Evolutionary conservation across 2,329 filamentous ascomycete species (phyloP).

Genomic region (Pezicula neosporulosa): DNA sequence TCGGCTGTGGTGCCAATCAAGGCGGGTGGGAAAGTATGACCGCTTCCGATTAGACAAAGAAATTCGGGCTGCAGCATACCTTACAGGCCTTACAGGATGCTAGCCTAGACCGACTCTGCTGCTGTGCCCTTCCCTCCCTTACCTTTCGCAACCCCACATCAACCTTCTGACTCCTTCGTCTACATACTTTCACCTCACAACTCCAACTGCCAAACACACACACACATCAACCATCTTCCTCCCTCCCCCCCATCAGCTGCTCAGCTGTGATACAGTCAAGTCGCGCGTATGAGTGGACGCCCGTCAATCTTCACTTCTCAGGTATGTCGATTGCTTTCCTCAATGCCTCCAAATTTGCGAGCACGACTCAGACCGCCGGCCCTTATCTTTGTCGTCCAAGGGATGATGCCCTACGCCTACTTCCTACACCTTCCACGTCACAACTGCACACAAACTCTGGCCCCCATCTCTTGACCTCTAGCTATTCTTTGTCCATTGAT

Average conservation of each 20-base stretch:
- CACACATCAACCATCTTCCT: no score
- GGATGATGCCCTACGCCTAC: neutral
- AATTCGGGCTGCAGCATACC: no score
- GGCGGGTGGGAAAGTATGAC: no score
- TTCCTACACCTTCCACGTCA: neutral
- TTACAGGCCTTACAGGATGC: no score
- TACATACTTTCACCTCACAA: neutral
- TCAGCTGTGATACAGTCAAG: constrained; percentile 11
- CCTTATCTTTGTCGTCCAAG: constrained; percentile 13
- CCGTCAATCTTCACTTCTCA: constrained; percentile 83
- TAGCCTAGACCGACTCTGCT: no score
- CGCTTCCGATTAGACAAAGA: no score
- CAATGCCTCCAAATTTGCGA: neutral
- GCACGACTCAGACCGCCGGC: constrained; percentile 8
- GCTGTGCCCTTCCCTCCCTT: no score
- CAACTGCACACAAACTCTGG: neutral
- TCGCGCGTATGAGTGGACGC: constrained; percentile 82
- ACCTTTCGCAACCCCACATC: neutral
- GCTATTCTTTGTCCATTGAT: constrained; percentile 5
- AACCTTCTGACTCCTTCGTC: neutral
- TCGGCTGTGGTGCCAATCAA: no score
- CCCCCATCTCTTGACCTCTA: no score
- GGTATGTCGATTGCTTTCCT: constrained; percentile 44
- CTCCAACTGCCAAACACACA: neutral
- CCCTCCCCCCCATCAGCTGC: constrained; percentile 1